Conservation (phyloP, 768 basidiomycete species). For the Termitomyces sp. region DNA sequence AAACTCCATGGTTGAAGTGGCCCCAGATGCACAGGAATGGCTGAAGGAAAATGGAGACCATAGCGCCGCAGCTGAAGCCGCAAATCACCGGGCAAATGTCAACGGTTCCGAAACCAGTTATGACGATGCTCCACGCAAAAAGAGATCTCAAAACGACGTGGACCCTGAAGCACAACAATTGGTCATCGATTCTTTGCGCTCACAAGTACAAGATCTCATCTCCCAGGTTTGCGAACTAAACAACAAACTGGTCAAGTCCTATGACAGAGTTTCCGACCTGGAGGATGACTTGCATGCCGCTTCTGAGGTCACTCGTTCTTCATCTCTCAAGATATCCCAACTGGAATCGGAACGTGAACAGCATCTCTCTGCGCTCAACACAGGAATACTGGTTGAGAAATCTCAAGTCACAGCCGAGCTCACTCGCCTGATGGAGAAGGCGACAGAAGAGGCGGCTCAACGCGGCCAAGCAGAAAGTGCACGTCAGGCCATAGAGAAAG, state of each 20-base stretch:
- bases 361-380: constrained; percentile 86
- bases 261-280: constrained; percentile 87
- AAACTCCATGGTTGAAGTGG: constrained; percentile 9
- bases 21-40: constrained; percentile 4
- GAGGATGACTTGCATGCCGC: constrained; percentile 82
- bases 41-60: neutral
- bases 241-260: constrained; percentile 85
- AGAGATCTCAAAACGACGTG: constrained; percentile 13
- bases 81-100: constrained; percentile 9
- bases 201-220: constrained; percentile 81
- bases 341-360: constrained; percentile 82
- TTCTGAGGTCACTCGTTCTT: constrained; percentile 49
- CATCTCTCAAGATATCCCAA: constrained; percentile 64
- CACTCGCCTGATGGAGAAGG: constrained; percentile 87
- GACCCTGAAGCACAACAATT: constrained; percentile 72
- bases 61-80: neutral
- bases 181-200: constrained; percentile 74
- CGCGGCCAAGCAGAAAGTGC: constrained; percentile 89
- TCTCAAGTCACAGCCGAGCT: constrained; percentile 87
- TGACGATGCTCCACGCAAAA: constrained; percentile 9
- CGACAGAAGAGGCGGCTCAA: constrained; percentile 90
- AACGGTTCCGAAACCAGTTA: constrained; percentile 11
- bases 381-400: constrained; percentile 88
- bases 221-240: constrained; percentile 90
- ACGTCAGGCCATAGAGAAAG: constrained; percentile 79